Percentiles rank a stretch among this genome's conserved stretches.
Conservation (phyloP, 441 rosid genomes). For the Pelargonium myrrhifolium region DNA sequence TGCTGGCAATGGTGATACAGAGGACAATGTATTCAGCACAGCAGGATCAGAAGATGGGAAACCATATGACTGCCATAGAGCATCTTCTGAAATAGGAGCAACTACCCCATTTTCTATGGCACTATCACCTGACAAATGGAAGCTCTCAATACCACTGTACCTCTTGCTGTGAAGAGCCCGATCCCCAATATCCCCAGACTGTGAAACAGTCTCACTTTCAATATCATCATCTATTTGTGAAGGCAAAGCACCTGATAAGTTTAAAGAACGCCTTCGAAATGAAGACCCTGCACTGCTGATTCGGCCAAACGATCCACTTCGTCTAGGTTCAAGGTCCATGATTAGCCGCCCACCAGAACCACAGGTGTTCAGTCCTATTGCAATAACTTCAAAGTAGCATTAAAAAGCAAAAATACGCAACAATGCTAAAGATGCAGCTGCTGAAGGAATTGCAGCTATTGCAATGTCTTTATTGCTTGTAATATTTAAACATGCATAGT, state of each 20-base stretch:
- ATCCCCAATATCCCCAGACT: conserved; percentile 88
- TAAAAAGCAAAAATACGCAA: neutral
- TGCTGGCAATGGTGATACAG: conserved; percentile 29
- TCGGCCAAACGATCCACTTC: conserved; percentile 33
- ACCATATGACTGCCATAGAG: conserved; percentile 20
- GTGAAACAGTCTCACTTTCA: conserved; percentile 60
- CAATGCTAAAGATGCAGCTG: neutral
- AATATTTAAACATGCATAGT: neutral
- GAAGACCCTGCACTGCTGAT: conserved; percentile 46
- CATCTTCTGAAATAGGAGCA: conserved; percentile 26
- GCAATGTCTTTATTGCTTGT: neutral
- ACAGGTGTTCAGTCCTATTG: neutral
- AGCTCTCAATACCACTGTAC: conserved; percentile 39
- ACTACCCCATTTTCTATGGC: conserved; percentile 34
- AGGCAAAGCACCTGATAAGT: conserved; percentile 29
- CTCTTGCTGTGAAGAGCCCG: conserved; percentile 52
- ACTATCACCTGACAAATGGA: conserved; percentile 35
- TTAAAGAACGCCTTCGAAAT: conserved; percentile 35
- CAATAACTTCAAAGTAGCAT: conserved; percentile 8
- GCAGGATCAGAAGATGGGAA: conserved; percentile 23
- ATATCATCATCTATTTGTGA: conserved; percentile 33
- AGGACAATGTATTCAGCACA: conserved; percentile 23
- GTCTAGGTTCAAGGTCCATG: conserved; percentile 44
- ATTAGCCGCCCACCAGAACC: conserved; percentile 16
- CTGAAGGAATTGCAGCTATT: neutral